Evolutionary conservation across 352 stramenopile genomes (phyloP).

Genomic region (Phytophthora tubulina): DNA sequence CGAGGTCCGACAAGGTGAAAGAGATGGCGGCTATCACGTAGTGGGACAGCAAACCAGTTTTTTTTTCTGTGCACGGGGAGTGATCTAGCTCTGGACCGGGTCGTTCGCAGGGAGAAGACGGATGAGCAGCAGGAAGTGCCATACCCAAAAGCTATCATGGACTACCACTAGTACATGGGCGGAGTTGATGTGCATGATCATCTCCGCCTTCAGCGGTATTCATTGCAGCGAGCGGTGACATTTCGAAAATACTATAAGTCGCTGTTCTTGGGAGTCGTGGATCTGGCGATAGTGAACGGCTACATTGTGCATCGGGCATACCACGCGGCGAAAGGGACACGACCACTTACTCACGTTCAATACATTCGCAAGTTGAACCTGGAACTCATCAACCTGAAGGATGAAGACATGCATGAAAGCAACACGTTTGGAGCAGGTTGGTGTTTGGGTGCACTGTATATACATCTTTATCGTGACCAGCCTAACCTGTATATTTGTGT

Average conservation of each 20-base stretch:
- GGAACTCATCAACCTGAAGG: background rate
- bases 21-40: conserved; percentile 1
- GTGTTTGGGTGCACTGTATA: background rate
- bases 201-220: conserved; percentile 10
- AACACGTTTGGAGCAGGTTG: conserved; percentile 1
- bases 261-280: conserved; percentile 5
- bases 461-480: background rate
- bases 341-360: conserved; percentile 1
- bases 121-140: conserved; percentile 8
- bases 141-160: background rate
- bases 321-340: background rate
- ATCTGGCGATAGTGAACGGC: conserved; percentile 7
- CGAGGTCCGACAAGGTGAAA: no score
- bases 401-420: conserved; percentile 10
- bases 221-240: conserved; percentile 5
- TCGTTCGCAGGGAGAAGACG: conserved; percentile 8
- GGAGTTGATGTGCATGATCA: conserved; percentile 5
- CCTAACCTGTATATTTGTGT: background rate
- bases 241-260: conserved; percentile 19
- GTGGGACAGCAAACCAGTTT: conserved; percentile 7
- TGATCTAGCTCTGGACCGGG: background rate
- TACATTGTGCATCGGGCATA: conserved; percentile 3
- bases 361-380: background rate
- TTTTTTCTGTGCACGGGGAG: conserved; percentile 7
- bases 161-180: conserved; percentile 6